Percentiles rank a stretch among this genome's conserved stretches.
These are phyloP conservation scores for Pseudogymnoascus sp. DNA, from an alignment of 2,329 filamentous ascomycete species.

Conservation along the genomic window DNA sequence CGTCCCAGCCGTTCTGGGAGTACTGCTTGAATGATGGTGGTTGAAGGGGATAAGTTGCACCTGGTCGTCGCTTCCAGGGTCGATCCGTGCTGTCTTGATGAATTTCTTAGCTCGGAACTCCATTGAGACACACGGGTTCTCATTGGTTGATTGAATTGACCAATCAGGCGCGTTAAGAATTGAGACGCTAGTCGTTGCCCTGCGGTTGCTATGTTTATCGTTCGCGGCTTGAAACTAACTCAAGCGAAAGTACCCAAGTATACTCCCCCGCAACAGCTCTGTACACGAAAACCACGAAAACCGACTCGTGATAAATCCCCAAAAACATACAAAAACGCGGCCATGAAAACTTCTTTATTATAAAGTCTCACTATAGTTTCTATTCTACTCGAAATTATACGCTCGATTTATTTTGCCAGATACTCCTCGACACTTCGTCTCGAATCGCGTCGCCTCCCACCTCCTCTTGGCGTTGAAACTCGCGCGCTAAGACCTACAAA, in stretches of 20 bases:
- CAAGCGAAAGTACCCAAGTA: slow-evolving; percentile 4
- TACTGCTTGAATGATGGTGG: slow-evolving; percentile 14
- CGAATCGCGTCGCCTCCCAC: slow-evolving; percentile 1
- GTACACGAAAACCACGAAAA: slow-evolving; percentile 6
- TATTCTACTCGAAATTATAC: not conserved
- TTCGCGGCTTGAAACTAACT: slow-evolving; percentile 9
- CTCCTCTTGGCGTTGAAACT: slow-evolving; percentile 6
- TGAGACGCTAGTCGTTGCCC: not conserved
- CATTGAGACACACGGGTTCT: slow-evolving; percentile 4
- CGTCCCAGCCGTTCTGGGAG: not conserved
- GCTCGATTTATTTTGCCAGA: not conserved
- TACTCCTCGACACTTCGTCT: not conserved
- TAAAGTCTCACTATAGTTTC: not conserved
- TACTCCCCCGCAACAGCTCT: slow-evolving; percentile 3
- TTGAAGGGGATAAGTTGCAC: slow-evolving; percentile 2
- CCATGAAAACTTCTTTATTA: not conserved
- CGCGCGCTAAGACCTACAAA: slow-evolving; percentile 8
- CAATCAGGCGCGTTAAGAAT: slow-evolving; percentile 4
- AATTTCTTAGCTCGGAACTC: not conserved
- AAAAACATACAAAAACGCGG: not conserved
- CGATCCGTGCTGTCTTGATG: slow-evolving; percentile 3
- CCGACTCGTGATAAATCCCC: not conserved
- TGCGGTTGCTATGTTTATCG: slow-evolving; percentile 9
- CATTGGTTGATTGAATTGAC: not conserved
- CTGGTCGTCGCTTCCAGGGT: slow-evolving; percentile 5